These are phyloP conservation scores for Lentinula aciculospora DNA, from an alignment of 768 basidiomycete genomes.

Conservation along the genomic window DNA sequence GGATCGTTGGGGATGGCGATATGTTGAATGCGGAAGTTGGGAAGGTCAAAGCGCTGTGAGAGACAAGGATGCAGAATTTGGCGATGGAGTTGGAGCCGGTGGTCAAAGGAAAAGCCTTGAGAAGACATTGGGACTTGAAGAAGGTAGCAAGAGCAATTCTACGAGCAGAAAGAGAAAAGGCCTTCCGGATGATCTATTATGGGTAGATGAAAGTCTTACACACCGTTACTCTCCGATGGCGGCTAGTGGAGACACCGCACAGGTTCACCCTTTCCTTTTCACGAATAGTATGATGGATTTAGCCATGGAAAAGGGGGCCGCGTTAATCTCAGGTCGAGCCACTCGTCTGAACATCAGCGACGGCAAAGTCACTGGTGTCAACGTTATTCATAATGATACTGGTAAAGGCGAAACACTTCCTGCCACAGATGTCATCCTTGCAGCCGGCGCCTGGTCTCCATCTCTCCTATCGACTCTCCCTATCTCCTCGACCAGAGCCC, in stretches of 20 bases:
- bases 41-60: conserved; percentile 49
- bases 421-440: conserved; percentile 68
- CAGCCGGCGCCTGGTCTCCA: conserved; percentile 87
- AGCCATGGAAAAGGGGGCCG: conserved; percentile 48
- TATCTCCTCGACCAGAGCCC: conserved; percentile 60
- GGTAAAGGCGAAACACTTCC: conserved; percentile 28
- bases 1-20: conserved; percentile 80
- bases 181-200: conserved; percentile 46
- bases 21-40: conserved; percentile 70
- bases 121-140: conserved; percentile 46
- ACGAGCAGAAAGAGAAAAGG: conserved; percentile 22
- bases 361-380: conserved; percentile 29
- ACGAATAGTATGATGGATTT: conserved; percentile 67
- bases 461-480: conserved; percentile 50
- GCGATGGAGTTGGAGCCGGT: conserved; percentile 22
- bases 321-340: conserved; percentile 41
- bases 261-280: conserved; percentile 74
- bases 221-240: conserved; percentile 60
- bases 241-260: conserved; percentile 51
- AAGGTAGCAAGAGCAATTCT: conserved; percentile 15
- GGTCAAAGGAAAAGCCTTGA: conserved; percentile 41
- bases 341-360: conserved; percentile 43
- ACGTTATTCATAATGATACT: conserved; percentile 23
- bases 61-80: conserved; percentile 13
- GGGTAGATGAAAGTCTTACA: conserved; percentile 55